Evolutionary conservation across 257 asterid species (phyloP).

Genomic region (Paraleonurus japonicus): DNA sequence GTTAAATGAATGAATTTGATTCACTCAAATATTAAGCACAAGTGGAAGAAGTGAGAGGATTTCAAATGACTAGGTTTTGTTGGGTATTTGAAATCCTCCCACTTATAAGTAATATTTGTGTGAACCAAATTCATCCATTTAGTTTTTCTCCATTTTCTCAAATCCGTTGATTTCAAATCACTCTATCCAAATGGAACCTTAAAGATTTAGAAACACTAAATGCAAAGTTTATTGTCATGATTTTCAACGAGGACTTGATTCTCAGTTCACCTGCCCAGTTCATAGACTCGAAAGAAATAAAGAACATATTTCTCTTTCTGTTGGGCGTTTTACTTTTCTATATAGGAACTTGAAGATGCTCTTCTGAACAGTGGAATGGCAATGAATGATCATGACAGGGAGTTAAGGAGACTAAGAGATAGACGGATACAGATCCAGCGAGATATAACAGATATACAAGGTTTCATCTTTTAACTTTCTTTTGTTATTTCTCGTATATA

Average conservation of each 20-base stretch:
- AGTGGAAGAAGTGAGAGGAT: no score
- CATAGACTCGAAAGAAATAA: not conserved
- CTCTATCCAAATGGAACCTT: no score
- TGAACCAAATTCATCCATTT: no score
- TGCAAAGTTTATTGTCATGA: not conserved
- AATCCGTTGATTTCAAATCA: no score
- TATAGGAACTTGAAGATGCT: conserved; percentile 45
- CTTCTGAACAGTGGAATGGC: conserved; percentile 21
- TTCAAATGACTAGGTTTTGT: no score
- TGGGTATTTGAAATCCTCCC: no score
- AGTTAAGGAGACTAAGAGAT: conserved; percentile 16
- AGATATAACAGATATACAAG: conserved; percentile 42
- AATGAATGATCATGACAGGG: not conserved
- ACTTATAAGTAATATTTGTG: no score
- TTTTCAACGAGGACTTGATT: not conserved
- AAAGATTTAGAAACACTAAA: conserved; percentile 10
- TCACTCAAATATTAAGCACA: no score
- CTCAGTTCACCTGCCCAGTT: not conserved
- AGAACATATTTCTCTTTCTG: not conserved
- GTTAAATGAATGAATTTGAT: no score
- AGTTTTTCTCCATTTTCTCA: no score
- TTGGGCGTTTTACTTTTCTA: not conserved
- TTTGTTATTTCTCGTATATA: not conserved
- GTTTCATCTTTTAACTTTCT: conserved; percentile 30
- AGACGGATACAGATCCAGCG: conserved; percentile 5